Percentiles rank a stretch among this genome's conserved stretches.
These are phyloP conservation scores for Hypoxylon sp. DNA, from an alignment of 2,329 filamentous ascomycete genomes.

Conservation along the genomic window DNA sequence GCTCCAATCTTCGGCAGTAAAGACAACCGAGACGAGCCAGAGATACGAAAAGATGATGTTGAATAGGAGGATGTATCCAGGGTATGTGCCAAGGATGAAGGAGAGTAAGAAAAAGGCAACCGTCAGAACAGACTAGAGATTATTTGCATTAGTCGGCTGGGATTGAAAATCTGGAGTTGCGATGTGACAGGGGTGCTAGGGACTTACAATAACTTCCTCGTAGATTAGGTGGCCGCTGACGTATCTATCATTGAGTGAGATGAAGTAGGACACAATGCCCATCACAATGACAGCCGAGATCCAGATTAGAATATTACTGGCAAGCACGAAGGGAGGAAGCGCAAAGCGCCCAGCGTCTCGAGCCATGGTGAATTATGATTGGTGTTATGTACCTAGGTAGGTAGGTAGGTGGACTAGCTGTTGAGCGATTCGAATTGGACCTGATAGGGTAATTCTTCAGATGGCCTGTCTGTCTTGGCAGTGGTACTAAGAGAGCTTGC, in stretches of 20 bases:
- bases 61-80: conserved; percentile 52
- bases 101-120: conserved; percentile 54
- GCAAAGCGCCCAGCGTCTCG: conserved; percentile 33
- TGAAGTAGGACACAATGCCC: conserved; percentile 54
- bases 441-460: neutral
- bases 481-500: neutral
- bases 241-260: conserved; percentile 41
- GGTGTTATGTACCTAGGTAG: neutral
- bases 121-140: conserved; percentile 53
- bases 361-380: conserved; percentile 33
- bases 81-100: conserved; percentile 51
- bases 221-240: conserved; percentile 52
- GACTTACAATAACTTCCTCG: conserved; percentile 54
- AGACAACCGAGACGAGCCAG: conserved; percentile 55
- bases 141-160: conserved; percentile 15
- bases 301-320: conserved; percentile 53
- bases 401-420: neutral
- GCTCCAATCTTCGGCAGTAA: conserved; percentile 53
- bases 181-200: neutral
- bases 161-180: neutral
- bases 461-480: conserved; percentile 1
- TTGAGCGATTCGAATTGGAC: neutral
- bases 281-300: conserved; percentile 56
- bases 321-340: conserved; percentile 50
- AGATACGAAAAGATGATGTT: conserved; percentile 57